A percentile compares a stretch with the other conserved stretches of the same genome.
phyloP scores from a whole-genome alignment of 1,284 basidiomycete genomes.

The Bjerkandera adusta region DNA sequence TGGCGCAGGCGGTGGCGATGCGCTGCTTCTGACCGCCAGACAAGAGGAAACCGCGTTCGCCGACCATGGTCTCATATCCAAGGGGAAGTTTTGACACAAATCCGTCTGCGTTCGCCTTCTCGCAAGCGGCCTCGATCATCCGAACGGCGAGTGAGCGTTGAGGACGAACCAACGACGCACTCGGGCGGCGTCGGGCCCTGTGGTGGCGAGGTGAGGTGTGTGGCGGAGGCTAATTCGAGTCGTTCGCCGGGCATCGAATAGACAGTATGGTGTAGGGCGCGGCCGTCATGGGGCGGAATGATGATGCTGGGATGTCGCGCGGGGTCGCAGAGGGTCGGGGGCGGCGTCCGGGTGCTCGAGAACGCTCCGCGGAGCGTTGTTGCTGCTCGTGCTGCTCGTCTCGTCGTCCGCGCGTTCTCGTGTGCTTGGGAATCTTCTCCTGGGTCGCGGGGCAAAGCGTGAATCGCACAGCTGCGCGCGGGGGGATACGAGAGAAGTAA shows the following conservation, averaged over 20 bases:
- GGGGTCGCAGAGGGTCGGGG: too few relatives aligned
- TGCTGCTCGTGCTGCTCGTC: slow-evolving; percentile 87
- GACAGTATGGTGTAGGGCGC: slow-evolving; percentile 81
- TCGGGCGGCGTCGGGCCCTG: slow-evolving; percentile 61
- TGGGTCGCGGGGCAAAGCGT: too few relatives aligned
- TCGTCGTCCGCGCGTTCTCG: too few relatives aligned
- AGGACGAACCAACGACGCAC: slow-evolving; percentile 77
- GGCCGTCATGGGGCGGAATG: slow-evolving; percentile 79
- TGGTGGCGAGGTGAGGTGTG: slow-evolving; percentile 86
- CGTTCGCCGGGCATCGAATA: too few relatives aligned
- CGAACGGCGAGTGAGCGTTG: too few relatives aligned
- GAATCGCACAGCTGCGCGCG: too few relatives aligned
- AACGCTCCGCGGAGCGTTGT: too few relatives aligned
- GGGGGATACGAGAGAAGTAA: too few relatives aligned
- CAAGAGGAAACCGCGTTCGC: slow-evolving; percentile 88
- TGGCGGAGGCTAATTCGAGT: too few relatives aligned
- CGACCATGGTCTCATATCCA: slow-evolving; percentile 89
- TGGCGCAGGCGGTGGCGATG: slow-evolving; percentile 90
- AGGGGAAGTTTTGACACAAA: slow-evolving; percentile 84
- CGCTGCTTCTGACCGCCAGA: slow-evolving; percentile 93
- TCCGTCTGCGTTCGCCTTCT: slow-evolving; percentile 90
- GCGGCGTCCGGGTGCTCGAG: too few relatives aligned
- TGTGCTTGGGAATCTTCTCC: too few relatives aligned
- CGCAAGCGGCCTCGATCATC: slow-evolving; percentile 82
- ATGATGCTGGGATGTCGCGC: too few relatives aligned